Evolutionary conservation across 2,329 filamentous ascomycete species (phyloP).

Genomic region (Fusarium longipes): DNA sequence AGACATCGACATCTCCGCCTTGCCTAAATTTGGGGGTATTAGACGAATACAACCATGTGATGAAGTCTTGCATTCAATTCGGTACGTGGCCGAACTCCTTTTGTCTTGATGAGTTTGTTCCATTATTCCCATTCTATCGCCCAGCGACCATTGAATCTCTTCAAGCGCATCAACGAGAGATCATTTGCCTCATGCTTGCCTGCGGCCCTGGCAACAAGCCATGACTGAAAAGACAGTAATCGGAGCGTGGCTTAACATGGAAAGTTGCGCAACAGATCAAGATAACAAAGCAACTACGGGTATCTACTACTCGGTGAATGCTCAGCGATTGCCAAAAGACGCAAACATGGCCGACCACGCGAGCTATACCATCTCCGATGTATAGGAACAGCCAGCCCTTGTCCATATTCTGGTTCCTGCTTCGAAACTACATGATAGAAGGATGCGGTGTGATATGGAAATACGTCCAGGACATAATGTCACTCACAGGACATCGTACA

Average conservation of each 20-base stretch:
- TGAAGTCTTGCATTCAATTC: slow-evolving; percentile 23
- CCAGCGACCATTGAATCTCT: neutral
- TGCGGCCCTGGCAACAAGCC: neutral
- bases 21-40: slow-evolving; percentile 45
- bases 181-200: neutral
- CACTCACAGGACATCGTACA: neutral
- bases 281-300: no score
- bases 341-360: neutral
- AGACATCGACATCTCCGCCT: slow-evolving; percentile 30
- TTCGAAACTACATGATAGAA: slow-evolving; percentile 14
- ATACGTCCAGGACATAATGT: neutral
- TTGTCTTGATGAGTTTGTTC: neutral
- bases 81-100: neutral
- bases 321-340: neutral
- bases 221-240: neutral
- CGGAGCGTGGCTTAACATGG: no score
- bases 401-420: neutral
- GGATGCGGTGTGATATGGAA: slow-evolving; percentile 21
- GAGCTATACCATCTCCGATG: neutral
- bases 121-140: neutral
- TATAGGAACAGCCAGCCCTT: neutral
- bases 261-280: neutral
- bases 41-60: slow-evolving; percentile 45
- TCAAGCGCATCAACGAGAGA: neutral
- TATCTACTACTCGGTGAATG: neutral